Base-by-base conservation (phyloP, 306 rosid genomes). In the Clitoria ternatea region DNA sequence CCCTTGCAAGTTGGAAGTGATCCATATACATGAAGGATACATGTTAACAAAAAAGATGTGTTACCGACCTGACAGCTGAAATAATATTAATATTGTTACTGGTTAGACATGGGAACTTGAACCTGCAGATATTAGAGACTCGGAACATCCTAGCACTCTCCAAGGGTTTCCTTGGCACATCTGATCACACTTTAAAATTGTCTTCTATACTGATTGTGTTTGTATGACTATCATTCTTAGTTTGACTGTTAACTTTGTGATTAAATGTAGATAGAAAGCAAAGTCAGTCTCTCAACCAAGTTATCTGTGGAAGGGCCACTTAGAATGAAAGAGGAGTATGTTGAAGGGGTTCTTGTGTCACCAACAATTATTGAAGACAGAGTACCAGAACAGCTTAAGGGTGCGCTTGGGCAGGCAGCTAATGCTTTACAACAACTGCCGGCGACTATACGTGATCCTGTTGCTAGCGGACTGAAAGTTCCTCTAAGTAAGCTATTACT, bases 261-360 rank as follows among this genome's bases (percentile, higher is more conserved):
- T 59, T 23, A 68, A 85, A 47, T 79, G 85, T 85, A 94, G 99
- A 83, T 94, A 39, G 96, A 94, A 75, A 84, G 74, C 89, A 89
- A 78, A 76, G 26, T 91, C 71, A 62, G 65, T 68, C 82, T 94
- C 69, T 84, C 90, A 66, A 81, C 89, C 69, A 91, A 73, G 84
- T 81, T 94, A 73, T 62, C 87, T 29, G 92, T 94, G 61, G 99
- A 94, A 82, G 99, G 99, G 15, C 92, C 99, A 30, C 88, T 94
- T 80, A 87, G 99, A 68, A 61, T 94, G 91, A 94, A 85, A 82
- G 99, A 91, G 89, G 96, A 91, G 81, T 91, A 84, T 74, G 87
- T 78, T 57, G 99, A 94, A 79, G 96, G 95, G 77, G 59, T 81
- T 80, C 66, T 91, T 17, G 96, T 85, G 83, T 67, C 82, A 15